Evolutionary conservation across 176 grass and related monocot species (phyloP), one percentile per base, ranked within the genome.

Genomic region (Aegilops longissima): DNA sequence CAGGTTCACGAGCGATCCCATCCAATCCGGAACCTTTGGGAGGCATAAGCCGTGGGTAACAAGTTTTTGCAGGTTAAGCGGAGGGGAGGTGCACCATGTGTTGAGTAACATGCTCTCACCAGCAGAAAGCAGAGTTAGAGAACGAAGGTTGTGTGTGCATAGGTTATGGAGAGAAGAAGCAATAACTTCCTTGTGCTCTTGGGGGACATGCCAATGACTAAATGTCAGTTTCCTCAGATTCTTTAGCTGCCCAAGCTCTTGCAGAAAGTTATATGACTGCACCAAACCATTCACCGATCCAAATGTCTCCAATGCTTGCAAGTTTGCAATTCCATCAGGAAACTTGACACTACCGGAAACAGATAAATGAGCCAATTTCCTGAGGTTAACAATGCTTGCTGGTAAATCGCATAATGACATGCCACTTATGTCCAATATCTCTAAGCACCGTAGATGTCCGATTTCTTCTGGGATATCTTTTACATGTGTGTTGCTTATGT

Each of bases 331-430:
- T 3, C 39, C 71, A 8, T 5, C 21, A 0, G 40, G 71, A 12
- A 47, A 12, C 2, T 4, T 27, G 27, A 74, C 5, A 2, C 0
- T 0, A 2, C 2, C 2, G 8, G 2, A 0, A 1, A 73, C 2
- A 76, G 16, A 2, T 13, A 76, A 6, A 27, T 76, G 25, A 0
- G 9, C 24, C 13, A 76, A 1, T 29, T 44, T 49, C 1, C 7
- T 0, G 0, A 76, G 73, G 3, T 31, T 3, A 16, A 31, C 25
- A 54, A 76, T 20, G 54, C 3, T 2, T 3, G 13, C 45, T 2
- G 73, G 73, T 7, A 40, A 9, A 8, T 40, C 39, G 1, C 1
- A 40, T 7, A 40, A 8, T 9, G 0, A 0, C 2, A 9, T 40
- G 8, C 2, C 0, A 8, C 39, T 40, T 8, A 40, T 40, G 39